Evolutionary conservation across 345 rosid species (phyloP), one percentile per base, ranked within the genome.

Genomic region (Corymbia maculata): DNA sequence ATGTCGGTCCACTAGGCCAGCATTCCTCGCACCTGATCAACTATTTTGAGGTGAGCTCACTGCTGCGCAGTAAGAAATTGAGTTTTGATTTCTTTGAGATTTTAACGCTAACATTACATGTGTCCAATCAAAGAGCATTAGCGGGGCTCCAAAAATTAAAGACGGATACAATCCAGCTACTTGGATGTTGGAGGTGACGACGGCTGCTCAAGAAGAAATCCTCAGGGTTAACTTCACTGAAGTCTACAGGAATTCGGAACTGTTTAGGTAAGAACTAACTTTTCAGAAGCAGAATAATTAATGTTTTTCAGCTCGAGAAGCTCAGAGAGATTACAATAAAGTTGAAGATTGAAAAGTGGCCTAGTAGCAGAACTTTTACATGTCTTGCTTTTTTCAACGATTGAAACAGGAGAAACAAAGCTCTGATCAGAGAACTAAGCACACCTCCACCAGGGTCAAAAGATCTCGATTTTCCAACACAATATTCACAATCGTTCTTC

Each of bases 81-180:
- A n/a, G 50, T 51, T 21, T 57, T 12, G 87, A 30, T 52, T 51
- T 13, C 66, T 19, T 7, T 50, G 36, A 51, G 26, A 47, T 85
- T 26, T 51, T 44, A 51, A 53, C 3, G 24, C n/a, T 26, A 51
- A 51, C 47, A 55, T 53, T 85, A 44, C 66, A 52, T 42, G 30
- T 7, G 5, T 52, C 61, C 30, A 44, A n/a, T 28, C 86, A 32
- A 86, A 95, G 97, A 95, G 80, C 89, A 92, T 92, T 36, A 88
- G 89, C 36, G 95, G 95, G 87, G 90, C 94, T 70, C 93, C 94
- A 5, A 93, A 91, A 87, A 93, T 95, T 36, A 94, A 89, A 85
- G 94, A 95, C 61, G 97, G 96, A 50, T 92, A 94, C 86, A 95
- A 95, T 91, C 97, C 97, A 19, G 97, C 97, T 59, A 93, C 97